Evolutionary conservation across 345 rosid species (phyloP), one percentile per base, ranked within the genome.

Genomic region (Geranium brycei): DNA sequence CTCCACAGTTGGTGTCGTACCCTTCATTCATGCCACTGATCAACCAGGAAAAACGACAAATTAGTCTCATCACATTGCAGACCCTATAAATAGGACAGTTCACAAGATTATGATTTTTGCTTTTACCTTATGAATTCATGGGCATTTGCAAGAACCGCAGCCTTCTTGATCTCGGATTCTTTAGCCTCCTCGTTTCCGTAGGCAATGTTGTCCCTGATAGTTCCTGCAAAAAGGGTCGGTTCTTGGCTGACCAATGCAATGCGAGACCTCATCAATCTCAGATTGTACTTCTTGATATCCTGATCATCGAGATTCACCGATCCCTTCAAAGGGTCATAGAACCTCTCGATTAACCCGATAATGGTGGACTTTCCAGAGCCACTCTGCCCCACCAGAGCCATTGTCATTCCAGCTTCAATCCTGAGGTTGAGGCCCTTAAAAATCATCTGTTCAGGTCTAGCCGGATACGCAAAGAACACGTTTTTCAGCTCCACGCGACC

Each of bases 191-290:
- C 70, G 62, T 74, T 74, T 3, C 88, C 88, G 7, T 81, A 86
- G 16, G 80, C 75, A 40, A 86, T 82, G 71, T 86, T 83, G 58
- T 82, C 88, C 5, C 73, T 71, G 58, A 86, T 82, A 2, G 88
- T 77, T 72, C 88, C 91, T 17, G 82, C 83, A 62, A 86, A 86
- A 59, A 86, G 68, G 35, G 85, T 83, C 19, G 88, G 88, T 63
- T 83, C 91, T 58, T 86, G 91, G 65, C 87, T 86, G 62, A 86
- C 91, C 19, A 86, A 71, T 58, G 88, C 88, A 61, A 86, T 81
- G 12, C 77, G 80, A 32, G 81, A 66, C 70, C 91, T 77, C 63
- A 86, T 67, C 59, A 11, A 59, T 67, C 77, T 80, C 72, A 83
- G 61, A 62, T 77, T 77, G 62, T 77, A 83, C 73, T 56, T 78